These are phyloP conservation scores for Penicillium subrubescens DNA, from an alignment of 495 filamentous ascomycete species.

Conservation along the genomic window DNA sequence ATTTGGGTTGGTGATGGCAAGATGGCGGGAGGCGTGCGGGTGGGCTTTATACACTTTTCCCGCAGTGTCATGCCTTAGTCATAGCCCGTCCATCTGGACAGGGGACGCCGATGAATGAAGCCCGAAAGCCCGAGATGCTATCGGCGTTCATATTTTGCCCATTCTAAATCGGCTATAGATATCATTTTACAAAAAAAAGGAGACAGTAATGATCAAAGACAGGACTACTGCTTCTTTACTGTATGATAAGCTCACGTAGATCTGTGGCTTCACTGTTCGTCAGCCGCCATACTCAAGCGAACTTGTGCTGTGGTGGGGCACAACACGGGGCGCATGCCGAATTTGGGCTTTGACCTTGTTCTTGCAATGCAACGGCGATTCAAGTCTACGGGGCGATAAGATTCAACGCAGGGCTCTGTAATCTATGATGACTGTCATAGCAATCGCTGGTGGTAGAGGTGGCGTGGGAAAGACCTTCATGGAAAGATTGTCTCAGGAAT, in stretches of 20 bases:
- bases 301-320: slow-evolving; percentile 13
- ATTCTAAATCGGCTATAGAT: neutral
- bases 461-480: slow-evolving; percentile 54
- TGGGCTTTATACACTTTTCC: slow-evolving; percentile 28
- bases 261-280: neutral
- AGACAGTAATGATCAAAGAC: neutral
- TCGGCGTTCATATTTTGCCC: slow-evolving; percentile 6
- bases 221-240: neutral
- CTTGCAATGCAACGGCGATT: neutral
- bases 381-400: neutral
- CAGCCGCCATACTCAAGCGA: neutral
- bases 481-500: slow-evolving; percentile 39
- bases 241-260: neutral
- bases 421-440: slow-evolving; percentile 42
- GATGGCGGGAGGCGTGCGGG: slow-evolving; percentile 1
- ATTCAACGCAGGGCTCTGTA: neutral
- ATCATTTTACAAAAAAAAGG: no score
- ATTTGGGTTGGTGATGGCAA: neutral
- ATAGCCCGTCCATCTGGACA: slow-evolving; percentile 13
- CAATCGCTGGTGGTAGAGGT: slow-evolving; percentile 57
- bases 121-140: slow-evolving; percentile 32
- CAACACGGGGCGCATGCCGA: slow-evolving; percentile 12
- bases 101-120: slow-evolving; percentile 25
- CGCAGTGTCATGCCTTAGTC: slow-evolving; percentile 20
- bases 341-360: slow-evolving; percentile 1